These are phyloP conservation scores for Phytophthora multivora DNA, from an alignment of 352 stramenopile genomes.

Conservation along the genomic window DNA sequence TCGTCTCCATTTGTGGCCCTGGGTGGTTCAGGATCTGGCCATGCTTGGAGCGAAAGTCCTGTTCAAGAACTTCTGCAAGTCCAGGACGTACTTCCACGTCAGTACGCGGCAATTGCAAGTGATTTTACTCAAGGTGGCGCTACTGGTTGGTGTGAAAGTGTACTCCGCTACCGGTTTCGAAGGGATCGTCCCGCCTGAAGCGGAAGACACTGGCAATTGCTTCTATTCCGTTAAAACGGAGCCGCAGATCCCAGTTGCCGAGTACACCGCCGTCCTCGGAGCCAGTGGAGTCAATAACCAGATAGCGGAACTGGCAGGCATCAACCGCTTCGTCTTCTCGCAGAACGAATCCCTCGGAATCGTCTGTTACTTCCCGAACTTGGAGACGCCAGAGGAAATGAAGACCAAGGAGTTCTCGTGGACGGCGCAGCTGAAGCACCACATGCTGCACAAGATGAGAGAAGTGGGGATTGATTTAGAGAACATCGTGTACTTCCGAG, in stretches of 20 bases:
- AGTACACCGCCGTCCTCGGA: constrained; percentile 64
- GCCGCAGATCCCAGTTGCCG: constrained; percentile 64
- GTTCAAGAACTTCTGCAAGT: constrained; percentile 72
- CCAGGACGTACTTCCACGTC: constrained; percentile 78
- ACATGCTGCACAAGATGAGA: constrained; percentile 69
- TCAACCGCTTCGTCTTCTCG: constrained; percentile 79
- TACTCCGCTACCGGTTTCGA: constrained; percentile 58
- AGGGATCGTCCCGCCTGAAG: constrained; percentile 32
- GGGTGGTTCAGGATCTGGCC: constrained; percentile 79
- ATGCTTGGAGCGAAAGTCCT: constrained; percentile 74
- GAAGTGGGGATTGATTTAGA: constrained; percentile 66
- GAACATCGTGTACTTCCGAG: constrained; percentile 85
- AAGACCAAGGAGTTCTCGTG: constrained; percentile 75
- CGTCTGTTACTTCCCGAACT: constrained; percentile 80
- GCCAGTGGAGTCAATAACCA: constrained; percentile 66
- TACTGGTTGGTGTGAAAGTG: constrained; percentile 67
- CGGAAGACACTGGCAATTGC: constrained; percentile 32
- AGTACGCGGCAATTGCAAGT: constrained; percentile 80
- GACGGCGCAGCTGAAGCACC: constrained; percentile 76
- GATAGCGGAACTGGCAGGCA: constrained; percentile 48
- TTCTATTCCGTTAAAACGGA: constrained; percentile 69
- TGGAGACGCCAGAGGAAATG: constrained; percentile 61
- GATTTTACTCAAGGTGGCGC: constrained; percentile 76
- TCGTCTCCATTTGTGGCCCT: constrained; percentile 79
- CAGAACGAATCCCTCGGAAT: constrained; percentile 73